Conservation (phyloP, 2,329 filamentous ascomycete genomes). For the Pseudogymnoascus sp. region DNA sequence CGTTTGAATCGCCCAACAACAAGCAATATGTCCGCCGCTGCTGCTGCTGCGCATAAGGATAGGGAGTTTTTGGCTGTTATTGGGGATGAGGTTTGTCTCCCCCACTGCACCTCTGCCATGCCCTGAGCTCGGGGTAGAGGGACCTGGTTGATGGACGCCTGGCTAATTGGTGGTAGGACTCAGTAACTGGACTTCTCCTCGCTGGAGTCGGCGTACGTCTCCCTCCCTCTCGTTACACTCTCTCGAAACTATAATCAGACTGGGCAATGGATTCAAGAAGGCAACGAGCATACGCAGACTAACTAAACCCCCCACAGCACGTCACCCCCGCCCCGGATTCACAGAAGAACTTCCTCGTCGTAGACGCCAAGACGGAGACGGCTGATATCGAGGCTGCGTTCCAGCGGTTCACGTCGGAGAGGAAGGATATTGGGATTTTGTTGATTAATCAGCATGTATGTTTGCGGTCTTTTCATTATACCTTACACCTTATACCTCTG, state of each 20-base stretch:
- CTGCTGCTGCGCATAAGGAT: slow-evolving; percentile 62
- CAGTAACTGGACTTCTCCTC: slow-evolving; percentile 88
- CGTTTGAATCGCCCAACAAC: background rate
- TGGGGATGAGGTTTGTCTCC: slow-evolving; percentile 70
- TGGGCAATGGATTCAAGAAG: too few relatives aligned
- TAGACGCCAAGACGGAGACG: slow-evolving; percentile 88
- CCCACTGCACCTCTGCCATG: background rate
- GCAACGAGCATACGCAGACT: background rate
- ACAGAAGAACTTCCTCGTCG: slow-evolving; percentile 96
- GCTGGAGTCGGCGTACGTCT: slow-evolving; percentile 81
- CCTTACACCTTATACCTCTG: too few relatives aligned
- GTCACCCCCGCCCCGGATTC: slow-evolving; percentile 81
- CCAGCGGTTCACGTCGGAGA: slow-evolving; percentile 75
- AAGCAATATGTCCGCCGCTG: slow-evolving; percentile 48
- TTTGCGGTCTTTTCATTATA: slow-evolving; percentile 10
- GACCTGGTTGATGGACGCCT: background rate
- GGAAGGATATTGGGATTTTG: slow-evolving; percentile 95
- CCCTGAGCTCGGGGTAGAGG: too few relatives aligned
- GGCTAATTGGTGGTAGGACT: slow-evolving; percentile 56
- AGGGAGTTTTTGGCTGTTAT: slow-evolving; percentile 96
- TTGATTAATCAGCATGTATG: slow-evolving; percentile 95
- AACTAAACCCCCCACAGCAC: slow-evolving; percentile 51
- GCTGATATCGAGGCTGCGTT: slow-evolving; percentile 84
- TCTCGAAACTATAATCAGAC: too few relatives aligned
- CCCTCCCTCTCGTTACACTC: too few relatives aligned